A percentile compares a stretch with the other conserved stretches of the same genome.
Conservation (phyloP, 768 basidiomycete species). For the Termitomyces sp. region DNA sequence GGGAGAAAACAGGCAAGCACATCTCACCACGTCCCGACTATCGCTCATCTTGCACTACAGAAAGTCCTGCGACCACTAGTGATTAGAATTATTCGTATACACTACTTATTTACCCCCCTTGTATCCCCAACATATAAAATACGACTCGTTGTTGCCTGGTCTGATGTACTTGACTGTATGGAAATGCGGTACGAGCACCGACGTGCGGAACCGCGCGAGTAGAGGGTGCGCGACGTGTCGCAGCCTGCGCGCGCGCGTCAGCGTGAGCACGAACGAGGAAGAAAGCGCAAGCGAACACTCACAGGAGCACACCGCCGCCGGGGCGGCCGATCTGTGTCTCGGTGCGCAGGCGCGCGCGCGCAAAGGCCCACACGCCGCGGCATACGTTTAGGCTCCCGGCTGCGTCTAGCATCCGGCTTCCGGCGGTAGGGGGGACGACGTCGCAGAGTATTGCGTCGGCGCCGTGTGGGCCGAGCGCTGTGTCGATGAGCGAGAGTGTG, state of each 20-base stretch:
- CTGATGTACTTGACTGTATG: constrained; percentile 55
- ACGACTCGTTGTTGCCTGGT: neutral
- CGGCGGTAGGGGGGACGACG: constrained; percentile 81
- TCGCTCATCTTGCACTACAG: no score
- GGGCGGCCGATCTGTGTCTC: constrained; percentile 34
- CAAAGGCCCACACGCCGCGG: constrained; percentile 65
- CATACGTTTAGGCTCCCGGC: constrained; percentile 68
- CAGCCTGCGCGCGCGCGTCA: constrained; percentile 38
- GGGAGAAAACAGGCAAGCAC: no score
- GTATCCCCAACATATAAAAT: constrained; percentile 2
- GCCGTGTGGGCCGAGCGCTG: neutral
- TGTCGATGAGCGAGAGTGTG: no score
- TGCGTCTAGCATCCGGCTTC: constrained; percentile 58
- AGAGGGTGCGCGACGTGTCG: constrained; percentile 81
- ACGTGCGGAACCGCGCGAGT: constrained; percentile 51
- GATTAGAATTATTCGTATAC: neutral
- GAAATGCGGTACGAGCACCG: constrained; percentile 57
- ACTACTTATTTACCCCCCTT: neutral
- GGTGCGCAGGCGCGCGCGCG: constrained; percentile 42
- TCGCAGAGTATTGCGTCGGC: constrained; percentile 84
- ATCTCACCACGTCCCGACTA: no score
- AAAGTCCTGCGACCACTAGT: neutral
- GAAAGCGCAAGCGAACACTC: constrained; percentile 16
- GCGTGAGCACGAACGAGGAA: neutral
- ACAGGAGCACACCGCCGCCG: constrained; percentile 56